Evolutionary conservation across 2,329 filamentous ascomycete species (phyloP).

Genomic region (Passalora sequoiae): DNA sequence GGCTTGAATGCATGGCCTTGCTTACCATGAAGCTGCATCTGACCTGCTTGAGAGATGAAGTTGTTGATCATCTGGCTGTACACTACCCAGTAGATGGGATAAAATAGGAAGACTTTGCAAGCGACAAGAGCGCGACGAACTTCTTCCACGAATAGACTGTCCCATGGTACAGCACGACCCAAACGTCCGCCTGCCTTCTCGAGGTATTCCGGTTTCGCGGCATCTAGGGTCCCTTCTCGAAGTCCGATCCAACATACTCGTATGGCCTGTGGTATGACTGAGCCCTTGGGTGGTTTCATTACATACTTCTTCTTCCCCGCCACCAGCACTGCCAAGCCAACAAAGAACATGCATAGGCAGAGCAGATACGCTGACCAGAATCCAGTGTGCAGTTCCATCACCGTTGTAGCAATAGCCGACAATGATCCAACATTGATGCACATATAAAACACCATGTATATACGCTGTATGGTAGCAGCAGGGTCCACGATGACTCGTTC

Average conservation of each 20-base stretch:
- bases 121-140: slow-evolving; percentile 59
- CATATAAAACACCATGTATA: slow-evolving; percentile 25
- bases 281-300: slow-evolving; percentile 62
- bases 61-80: slow-evolving; percentile 48
- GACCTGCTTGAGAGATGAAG: slow-evolving; percentile 40
- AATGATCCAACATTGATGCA: slow-evolving; percentile 68
- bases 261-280: slow-evolving; percentile 59
- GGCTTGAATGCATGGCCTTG: too few relatives aligned
- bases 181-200: slow-evolving; percentile 54
- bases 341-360: slow-evolving; percentile 57
- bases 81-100: slow-evolving; percentile 55
- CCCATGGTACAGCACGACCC: slow-evolving; percentile 64
- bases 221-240: slow-evolving; percentile 40
- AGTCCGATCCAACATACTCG: slow-evolving; percentile 54
- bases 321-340: slow-evolving; percentile 53
- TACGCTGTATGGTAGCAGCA: slow-evolving; percentile 37
- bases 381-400: slow-evolving; percentile 59
- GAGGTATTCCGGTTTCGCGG: slow-evolving; percentile 61
- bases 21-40: slow-evolving; percentile 42
- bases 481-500: slow-evolving; percentile 45
- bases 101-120: slow-evolving; percentile 61
- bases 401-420: slow-evolving; percentile 44
- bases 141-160: slow-evolving; percentile 74
- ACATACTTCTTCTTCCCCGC: slow-evolving; percentile 46
- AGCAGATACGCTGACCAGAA: slow-evolving; percentile 62